Base-by-base conservation (phyloP, 2,329 filamentous ascomycete genomes). In the Colletotrichum sp. region DNA sequence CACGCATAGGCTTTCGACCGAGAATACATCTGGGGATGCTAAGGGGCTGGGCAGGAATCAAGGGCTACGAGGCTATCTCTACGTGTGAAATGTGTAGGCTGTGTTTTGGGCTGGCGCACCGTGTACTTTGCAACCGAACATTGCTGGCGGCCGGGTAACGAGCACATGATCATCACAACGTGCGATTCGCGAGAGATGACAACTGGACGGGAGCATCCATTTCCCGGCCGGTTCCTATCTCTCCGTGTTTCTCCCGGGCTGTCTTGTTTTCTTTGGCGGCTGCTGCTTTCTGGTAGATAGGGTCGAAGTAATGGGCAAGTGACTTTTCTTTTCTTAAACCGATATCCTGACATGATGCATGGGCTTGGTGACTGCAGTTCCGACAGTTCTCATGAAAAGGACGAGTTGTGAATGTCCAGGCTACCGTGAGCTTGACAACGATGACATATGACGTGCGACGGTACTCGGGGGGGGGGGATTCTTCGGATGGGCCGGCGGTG, bases 221-320 rank as follows among this genome's bases (percentile, higher is more conserved):
- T 7, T 39, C 24, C 15, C 24, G 48, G 18, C 48, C 15, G 8
- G 48, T 6, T 28, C 12, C 16, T 8, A 16, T 26, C 16, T 64
- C 43, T 36, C 21, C 34, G 63, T 57, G 73, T 30, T 43, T 39
- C 57, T 55, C 55, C 26, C 9, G 55, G 28, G 36, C 21, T 48
- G 63, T 10, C 59, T 55, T 63, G 39, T 64, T 52, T 60, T 55
- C 36, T 34, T 48, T 67, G 63, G 73, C 73, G 63, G 30, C 63
- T 67, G 69, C 61, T 64, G 57, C 70, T 75, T 67, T 72, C 55
- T 72, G 70, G 73, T 75, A 75, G 70, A 75, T 75, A 67, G 57
- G 72, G 69, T 75, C 70, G 69, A 73, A 73, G 64, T 72, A 75
- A 75, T 75, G 73, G 57, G 70, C 63, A 67, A 75, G 73, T 73